Base-by-base conservation (phyloP, 495 filamentous ascomycete species). In the Aspergillus biplanus region DNA sequence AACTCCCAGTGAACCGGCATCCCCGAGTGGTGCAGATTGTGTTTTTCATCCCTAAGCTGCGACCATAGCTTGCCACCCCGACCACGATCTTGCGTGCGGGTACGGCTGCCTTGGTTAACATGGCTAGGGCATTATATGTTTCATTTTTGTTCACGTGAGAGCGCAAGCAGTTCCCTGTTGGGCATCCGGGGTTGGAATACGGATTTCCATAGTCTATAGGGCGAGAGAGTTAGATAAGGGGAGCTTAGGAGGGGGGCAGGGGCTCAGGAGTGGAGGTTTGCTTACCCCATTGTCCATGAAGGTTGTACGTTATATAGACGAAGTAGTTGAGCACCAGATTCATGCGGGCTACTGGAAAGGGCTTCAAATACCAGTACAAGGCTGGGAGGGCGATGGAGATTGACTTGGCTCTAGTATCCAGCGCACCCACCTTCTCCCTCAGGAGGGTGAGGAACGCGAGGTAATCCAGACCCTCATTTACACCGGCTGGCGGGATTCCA, bases 231-330 rank as follows among this genome's bases (percentile, higher is more conserved):
- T 48, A 15, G 46, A 48, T 48, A 35, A 67, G 46, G 16, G 71
- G 64, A 32, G 68, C 71, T 4, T 70, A 16, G 11, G 69, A 48
- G 7, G n/a, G n/a, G n/a, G n/a, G n/a, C n/a, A n/a, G n/a, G n/a
- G n/a, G n/a, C n/a, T n/a, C n/a, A n/a, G n/a, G n/a, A n/a, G n/a
- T n/a, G n/a, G n/a, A n/a, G n/a, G n/a, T n/a, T n/a, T n/a, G n/a
- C 33, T 27, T 66, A 69, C 55, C 59, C 59, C 47, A 67, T 47
- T 67, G 62, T 1, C 70, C 67, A 37, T 72, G 67, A 11, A 77
- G 57, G 48, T 77, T 73, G 59, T 77, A 77, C 5, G 73, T 73
- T 72, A 78, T 76, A 58, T 64, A 72, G n/a, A 74, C 63, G 52
- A 78, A 68, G 37, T 76, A 78, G 52, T 73, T 69, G 3, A 74